Base-by-base conservation (phyloP, 352 stramenopile species). In the Globisporangium paroecandrum region DNA sequence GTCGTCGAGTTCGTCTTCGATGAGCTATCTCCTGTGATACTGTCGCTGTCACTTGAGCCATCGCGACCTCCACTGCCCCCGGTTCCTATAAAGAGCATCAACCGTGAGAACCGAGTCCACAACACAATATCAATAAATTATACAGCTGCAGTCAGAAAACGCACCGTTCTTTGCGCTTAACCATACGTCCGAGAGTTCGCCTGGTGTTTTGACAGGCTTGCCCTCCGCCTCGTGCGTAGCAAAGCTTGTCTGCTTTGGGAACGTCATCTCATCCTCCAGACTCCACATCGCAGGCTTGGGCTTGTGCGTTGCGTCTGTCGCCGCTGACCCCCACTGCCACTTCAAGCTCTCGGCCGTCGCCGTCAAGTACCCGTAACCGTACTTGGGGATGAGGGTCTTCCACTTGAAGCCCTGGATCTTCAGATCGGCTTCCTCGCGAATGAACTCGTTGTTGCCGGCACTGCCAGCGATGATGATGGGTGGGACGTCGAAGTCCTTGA, bases 401-500 rank as follows among this genome's bases (percentile, higher is more conserved):
- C 79, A 77, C 51, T 67, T 77, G 53, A 89, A 91, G 6, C 72
- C 81, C n/a, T 77, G 69, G 27, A 90, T 82, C 38, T 71, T 64
- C n/a, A 93, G 74, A 7, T 86, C 64, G 1, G 67, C 55, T 46
- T 83, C 65, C 5, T 77, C 61, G 1, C 83, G 80, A 58, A 91
- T 86, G 61, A 77, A 93, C 69, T 93, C 85, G 65, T 91, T 91
- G 74, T 93, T 93, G 58, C 85, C 85, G 0, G 82, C 62, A 47
- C 81, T 90, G 24, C 85, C 85, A 22, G 78, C 87, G 68, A 93
- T 85, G 59, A 93, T 89, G 58, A 90, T 86, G 3, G 82, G 82
- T 47, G 85, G 85, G 4, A 93, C 64, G 27, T 74, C 74, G 69
- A 85, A 90, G 29, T 58, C 59, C 29, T 77, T 73, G 29, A 87